Percentiles rank a stretch among this genome's conserved stretches.
phyloP scores from a whole-genome alignment of 441 rosid genomes.

The Arabidopsis hybrid region DNA sequence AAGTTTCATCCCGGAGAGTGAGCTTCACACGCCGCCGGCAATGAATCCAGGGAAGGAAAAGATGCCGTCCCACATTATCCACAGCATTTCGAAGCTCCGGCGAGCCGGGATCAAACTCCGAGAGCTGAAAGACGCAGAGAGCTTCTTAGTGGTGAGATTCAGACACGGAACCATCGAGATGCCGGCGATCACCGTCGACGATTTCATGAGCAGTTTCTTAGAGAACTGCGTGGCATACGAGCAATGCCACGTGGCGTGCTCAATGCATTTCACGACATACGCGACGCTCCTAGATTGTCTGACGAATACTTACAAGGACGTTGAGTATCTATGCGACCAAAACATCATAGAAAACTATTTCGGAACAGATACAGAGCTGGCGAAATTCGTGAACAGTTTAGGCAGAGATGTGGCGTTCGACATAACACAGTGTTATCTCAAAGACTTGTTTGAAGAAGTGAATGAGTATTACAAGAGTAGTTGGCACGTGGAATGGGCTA shows the following conservation, averaged over 20 bases:
- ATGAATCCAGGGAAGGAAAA: constrained; percentile 27
- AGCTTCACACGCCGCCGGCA: constrained; percentile 16
- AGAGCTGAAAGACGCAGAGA: constrained; percentile 43
- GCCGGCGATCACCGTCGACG: constrained; percentile 57
- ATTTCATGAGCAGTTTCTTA: constrained; percentile 55
- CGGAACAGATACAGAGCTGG: constrained; percentile 58
- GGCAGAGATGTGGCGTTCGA: constrained; percentile 66
- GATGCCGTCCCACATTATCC: constrained; percentile 52
- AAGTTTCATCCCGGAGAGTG: constrained; percentile 50
- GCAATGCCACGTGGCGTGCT: constrained; percentile 55
- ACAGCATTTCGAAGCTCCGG: constrained; percentile 70
- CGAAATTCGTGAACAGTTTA: constrained; percentile 48
- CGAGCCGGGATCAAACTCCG: constrained; percentile 64
- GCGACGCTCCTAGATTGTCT: constrained; percentile 59
- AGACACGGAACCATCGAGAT: constrained; percentile 60
- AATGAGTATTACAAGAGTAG: constrained; percentile 53
- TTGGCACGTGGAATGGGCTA: constrained; percentile 58
- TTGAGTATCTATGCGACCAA: constrained; percentile 53
- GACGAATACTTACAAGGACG: constrained; percentile 53
- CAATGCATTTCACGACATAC: constrained; percentile 59
- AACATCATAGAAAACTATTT: constrained; percentile 60
- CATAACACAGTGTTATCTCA: constrained; percentile 46
- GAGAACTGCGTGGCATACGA: constrained; percentile 61
- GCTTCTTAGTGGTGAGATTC: constrained; percentile 66
- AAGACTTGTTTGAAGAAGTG: constrained; percentile 50